Evolutionary conservation across 164 flowering plant species (phyloP), one percentile per base, ranked within the genome.

Genomic region (Umbellularia californica): DNA sequence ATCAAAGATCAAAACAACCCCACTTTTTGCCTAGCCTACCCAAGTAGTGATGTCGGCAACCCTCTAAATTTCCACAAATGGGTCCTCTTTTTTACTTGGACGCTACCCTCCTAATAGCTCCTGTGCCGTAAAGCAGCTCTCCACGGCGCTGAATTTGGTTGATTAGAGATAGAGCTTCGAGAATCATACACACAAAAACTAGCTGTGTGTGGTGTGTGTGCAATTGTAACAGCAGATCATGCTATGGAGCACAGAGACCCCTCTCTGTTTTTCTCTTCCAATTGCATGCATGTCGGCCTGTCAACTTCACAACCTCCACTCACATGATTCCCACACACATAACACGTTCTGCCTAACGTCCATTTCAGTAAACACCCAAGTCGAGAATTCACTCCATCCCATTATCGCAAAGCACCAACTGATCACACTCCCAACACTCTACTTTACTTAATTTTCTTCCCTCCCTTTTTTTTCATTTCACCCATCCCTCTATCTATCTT

Each of bases 271-370:
- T 15, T 55, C n/a, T 55, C 20, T 20, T 55, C 20, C 20, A 15
- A 14, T 3, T 55, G 60, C 60, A 55, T 55, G 60, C 60, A 55
- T 55, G 60, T 55, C 60, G 60, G 60, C 60, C 60, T 55, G 60
- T 55, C 60, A 17, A 15, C 60, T 55, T 55, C 60, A 55, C n/a
- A 3, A 14, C 5, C n/a, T 14, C 60, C 15, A 15, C 60, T 14
- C 5, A 55, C n/a, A 15, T 30, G 35, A 30, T 15, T 1, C 7
- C 7, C 60, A 15, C 60, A 55, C 15, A 55, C 17, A 55, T 55
- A 55, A 55, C 60, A 55, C 60, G 60, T 55, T 55, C 60, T 55
- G 60, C 60, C 60, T 55, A 55, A 55, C 60, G 60, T 55, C 60
- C 60, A 14, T 55, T 55, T 55, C 60, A 55, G n/a, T 55, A 15